Conservation (phyloP, 768 basidiomycete species). For the Cystobasidium ongulense region DNA sequence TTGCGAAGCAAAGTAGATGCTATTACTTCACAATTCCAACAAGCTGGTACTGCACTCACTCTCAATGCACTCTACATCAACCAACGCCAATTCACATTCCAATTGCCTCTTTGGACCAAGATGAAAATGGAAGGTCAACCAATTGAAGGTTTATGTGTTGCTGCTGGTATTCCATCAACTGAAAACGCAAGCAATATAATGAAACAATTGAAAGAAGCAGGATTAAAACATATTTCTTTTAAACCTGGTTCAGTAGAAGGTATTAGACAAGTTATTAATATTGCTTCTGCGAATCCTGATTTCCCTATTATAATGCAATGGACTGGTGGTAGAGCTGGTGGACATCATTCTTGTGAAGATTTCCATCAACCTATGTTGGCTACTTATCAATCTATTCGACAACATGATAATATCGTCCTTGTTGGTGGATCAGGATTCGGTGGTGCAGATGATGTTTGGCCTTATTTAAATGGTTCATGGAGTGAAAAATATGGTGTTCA, state of each 20-base stretch:
- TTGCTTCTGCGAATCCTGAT: conserved; percentile 83
- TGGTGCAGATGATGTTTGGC: conserved; percentile 82
- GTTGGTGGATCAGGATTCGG: conserved; percentile 95
- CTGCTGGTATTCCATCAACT: conserved; percentile 89
- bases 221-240: conserved; percentile 93
- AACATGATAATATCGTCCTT: conserved; percentile 76
- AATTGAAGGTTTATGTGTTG: conserved; percentile 97
- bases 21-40: conserved; percentile 64
- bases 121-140: conserved; percentile 92
- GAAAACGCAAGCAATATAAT: conserved; percentile 98
- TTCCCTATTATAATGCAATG: conserved; percentile 97
- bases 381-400: conserved; percentile 83
- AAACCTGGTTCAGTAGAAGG: conserved; percentile 98
- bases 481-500: conserved; percentile 71
- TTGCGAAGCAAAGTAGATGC: conserved; percentile 86
- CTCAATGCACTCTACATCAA: conserved; percentile 63
- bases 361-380: conserved; percentile 91
- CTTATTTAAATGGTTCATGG: conserved; percentile 95
- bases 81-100: conserved; percentile 55
- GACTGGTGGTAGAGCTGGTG: conserved; percentile 98
- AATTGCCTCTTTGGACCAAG: conserved; percentile 95
- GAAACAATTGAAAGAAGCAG: conserved; percentile 64
- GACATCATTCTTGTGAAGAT: conserved; percentile 96
- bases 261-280: conserved; percentile 92
- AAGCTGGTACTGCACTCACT: conserved; percentile 77